Conservation (phyloP, 495 filamentous ascomycete genomes). For the Recurvomyces mirabilis region DNA sequence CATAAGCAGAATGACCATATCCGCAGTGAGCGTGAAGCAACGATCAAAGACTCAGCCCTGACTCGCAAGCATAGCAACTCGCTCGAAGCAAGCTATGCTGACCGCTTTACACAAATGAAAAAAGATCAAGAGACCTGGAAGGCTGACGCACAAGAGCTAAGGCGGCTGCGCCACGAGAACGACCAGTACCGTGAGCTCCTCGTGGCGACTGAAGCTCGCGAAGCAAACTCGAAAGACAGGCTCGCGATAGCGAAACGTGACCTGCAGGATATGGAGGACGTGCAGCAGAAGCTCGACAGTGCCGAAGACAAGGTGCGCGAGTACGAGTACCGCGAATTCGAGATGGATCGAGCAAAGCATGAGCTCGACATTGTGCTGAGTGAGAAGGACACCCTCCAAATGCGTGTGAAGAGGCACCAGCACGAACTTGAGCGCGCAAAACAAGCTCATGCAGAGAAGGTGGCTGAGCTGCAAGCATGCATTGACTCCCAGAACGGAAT, state of each 20-base stretch:
- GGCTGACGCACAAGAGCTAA: conserved; percentile 40
- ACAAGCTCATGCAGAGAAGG: conserved; percentile 35
- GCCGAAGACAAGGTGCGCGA: conserved; percentile 45
- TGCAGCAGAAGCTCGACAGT: conserved; percentile 45
- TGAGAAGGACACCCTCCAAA: conserved; percentile 40
- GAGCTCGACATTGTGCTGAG: conserved; percentile 41
- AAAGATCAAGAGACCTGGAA: conserved; percentile 61
- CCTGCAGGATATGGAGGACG: conserved; percentile 47
- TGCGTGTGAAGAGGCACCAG: conserved; percentile 43
- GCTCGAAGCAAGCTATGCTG: conserved; percentile 53
- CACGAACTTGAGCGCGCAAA: conserved; percentile 38
- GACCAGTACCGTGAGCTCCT: conserved; percentile 45
- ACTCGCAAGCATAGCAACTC: conserved; percentile 55
- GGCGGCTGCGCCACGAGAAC: conserved; percentile 41
- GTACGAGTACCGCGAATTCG: conserved; percentile 47
- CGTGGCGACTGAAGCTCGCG: conserved; percentile 48
- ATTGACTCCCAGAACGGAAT: conserved; percentile 26
- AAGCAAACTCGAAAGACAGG: conserved; percentile 46
- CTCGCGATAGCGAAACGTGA: conserved; percentile 47
- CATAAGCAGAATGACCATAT: conserved; percentile 56
- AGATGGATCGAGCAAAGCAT: conserved; percentile 39
- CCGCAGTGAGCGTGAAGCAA: conserved; percentile 48
- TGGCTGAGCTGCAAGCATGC: conserved; percentile 35
- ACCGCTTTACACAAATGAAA: conserved; percentile 46
- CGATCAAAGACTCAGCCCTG: conserved; percentile 53